These are phyloP conservation scores for Olyra latifolia DNA, from an alignment of 176 grass and related monocot genomes.

Conservation along the genomic window DNA sequence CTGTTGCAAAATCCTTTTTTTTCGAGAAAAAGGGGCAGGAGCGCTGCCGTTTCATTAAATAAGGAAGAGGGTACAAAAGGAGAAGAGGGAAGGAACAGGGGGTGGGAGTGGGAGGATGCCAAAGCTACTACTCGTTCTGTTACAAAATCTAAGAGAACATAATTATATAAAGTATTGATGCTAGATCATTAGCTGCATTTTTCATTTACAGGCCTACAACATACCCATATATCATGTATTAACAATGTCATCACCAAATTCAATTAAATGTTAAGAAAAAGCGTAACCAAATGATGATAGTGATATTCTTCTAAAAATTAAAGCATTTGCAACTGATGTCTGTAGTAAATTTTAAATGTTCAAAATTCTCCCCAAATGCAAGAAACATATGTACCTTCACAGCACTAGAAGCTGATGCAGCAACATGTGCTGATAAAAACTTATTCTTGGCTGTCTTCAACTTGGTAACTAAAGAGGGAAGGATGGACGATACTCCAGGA, in stretches of 20 bases:
- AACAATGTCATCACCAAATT: not conserved
- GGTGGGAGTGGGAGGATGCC: too few relatives aligned
- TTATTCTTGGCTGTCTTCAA: constrained; percentile 64
- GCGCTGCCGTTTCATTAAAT: too few relatives aligned
- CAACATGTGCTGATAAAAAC: constrained; percentile 62
- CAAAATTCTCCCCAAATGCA: not conserved
- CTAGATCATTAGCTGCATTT: not conserved
- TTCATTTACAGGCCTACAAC: not conserved
- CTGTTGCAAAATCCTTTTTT: not conserved
- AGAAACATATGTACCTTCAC: constrained; percentile 46
- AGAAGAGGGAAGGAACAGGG: too few relatives aligned
- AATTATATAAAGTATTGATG: not conserved
- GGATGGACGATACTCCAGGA: constrained; percentile 59
- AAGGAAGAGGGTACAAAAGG: too few relatives aligned
- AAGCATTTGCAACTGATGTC: not conserved
- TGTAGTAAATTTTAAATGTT: not conserved
- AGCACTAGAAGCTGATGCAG: constrained; percentile 40
- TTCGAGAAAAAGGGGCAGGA: too few relatives aligned
- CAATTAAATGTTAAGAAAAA: not conserved
- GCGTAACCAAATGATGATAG: constrained; percentile 10
- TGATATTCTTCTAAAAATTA: not conserved
- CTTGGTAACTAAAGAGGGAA: constrained; percentile 56
- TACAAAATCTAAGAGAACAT: not conserved
- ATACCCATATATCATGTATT: constrained; percentile 7
- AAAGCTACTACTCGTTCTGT: too few relatives aligned